These are phyloP conservation scores for Chenopodium suecicum DNA, from an alignment of 148 eudicot genomes.

Conservation along the genomic window DNA sequence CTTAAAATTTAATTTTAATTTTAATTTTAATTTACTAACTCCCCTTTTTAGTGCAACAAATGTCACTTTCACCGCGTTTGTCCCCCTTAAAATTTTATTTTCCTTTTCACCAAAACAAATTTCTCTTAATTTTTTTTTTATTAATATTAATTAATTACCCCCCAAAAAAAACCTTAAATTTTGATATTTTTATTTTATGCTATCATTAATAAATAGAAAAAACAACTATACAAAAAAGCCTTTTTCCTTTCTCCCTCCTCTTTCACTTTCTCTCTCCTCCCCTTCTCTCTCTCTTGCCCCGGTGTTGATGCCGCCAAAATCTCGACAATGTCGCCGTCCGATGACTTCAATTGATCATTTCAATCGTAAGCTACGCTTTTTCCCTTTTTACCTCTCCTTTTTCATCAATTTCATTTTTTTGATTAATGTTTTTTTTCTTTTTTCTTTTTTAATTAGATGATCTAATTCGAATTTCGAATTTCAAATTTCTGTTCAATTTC, in stretches of 20 bases:
- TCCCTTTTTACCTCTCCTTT: background rate
- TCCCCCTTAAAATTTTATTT: background rate
- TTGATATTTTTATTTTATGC: too few relatives aligned
- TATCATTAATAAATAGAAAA: background rate
- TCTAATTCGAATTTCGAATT: constrained; percentile 15
- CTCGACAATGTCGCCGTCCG: constrained; percentile 56
- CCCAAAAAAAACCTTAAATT: background rate
- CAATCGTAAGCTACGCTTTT: constrained; percentile 33
- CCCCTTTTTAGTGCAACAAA: background rate
- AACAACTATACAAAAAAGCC: background rate
- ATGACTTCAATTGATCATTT: constrained; percentile 28
- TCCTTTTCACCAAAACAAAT: background rate
- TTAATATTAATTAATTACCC: background rate
- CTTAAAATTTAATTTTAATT: too few relatives aligned
- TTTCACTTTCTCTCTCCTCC: constrained; percentile 7
- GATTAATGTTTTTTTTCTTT: background rate
- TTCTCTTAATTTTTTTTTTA: background rate
- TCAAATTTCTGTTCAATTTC: background rate
- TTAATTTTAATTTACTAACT: background rate
- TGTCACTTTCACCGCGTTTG: constrained; percentile 10
- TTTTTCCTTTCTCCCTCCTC: constrained; percentile 11
- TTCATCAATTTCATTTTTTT: background rate
- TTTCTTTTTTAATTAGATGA: background rate
- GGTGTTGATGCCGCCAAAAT: constrained; percentile 54
- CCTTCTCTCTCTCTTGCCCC: background rate